A percentile compares a stretch with the other conserved stretches of the same genome.
phyloP scores from a whole-genome alignment of 768 basidiomycete genomes.

The Dacryopinax spathularia region DNA sequence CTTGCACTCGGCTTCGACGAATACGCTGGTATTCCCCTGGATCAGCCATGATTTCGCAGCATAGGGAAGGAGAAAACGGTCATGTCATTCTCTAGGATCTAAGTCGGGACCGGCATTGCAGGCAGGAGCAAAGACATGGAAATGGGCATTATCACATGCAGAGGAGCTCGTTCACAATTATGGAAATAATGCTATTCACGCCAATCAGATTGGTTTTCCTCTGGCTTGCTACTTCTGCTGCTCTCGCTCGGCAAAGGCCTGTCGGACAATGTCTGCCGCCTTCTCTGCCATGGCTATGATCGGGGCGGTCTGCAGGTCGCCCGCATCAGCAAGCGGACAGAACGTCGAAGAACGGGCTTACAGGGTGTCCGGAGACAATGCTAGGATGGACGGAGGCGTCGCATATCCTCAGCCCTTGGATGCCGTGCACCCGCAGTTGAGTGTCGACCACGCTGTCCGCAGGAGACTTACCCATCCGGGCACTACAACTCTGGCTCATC shows the following conservation, averaged over 20 bases:
- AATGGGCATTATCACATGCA: too few relatives aligned
- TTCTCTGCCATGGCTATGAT: constrained; percentile 15
- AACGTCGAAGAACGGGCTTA: constrained; percentile 17
- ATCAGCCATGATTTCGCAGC: background rate
- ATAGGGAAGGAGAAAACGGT: too few relatives aligned
- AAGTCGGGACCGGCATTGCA: too few relatives aligned
- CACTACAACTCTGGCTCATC: constrained; percentile 29
- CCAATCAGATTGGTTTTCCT: too few relatives aligned
- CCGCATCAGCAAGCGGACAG: background rate
- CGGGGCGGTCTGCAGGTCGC: background rate
- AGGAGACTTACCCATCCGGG: constrained; percentile 25
- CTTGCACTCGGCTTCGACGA: constrained; percentile 79
- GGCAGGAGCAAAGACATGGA: too few relatives aligned
- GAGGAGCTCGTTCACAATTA: too few relatives aligned
- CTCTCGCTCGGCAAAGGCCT: background rate
- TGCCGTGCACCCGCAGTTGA: constrained; percentile 31
- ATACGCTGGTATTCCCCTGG: constrained; percentile 53
- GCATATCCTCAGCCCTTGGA: constrained; percentile 30
- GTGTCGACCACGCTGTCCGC: constrained; percentile 34
- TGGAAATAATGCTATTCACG: too few relatives aligned
- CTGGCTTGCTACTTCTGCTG: too few relatives aligned
- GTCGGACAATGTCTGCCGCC: constrained; percentile 12
- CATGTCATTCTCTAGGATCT: too few relatives aligned
- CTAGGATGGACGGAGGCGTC: constrained; percentile 36
- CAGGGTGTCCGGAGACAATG: constrained; percentile 34